Conservation (phyloP, 2,329 filamentous ascomycete genomes). For the Ophiocordyceps polyrhachis-furcata region DNA sequence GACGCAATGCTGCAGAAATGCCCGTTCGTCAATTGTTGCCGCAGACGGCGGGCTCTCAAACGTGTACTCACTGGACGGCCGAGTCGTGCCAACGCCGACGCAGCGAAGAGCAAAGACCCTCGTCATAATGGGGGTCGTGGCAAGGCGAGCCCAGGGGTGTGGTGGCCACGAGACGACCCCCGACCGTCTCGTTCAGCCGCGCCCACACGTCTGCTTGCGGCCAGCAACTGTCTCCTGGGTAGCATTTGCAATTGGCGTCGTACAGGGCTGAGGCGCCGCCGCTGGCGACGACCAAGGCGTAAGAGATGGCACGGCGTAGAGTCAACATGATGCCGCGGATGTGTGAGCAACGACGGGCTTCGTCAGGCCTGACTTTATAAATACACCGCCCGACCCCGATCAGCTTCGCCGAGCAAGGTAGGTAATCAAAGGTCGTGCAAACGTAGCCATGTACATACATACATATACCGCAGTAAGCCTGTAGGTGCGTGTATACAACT, state of each 20-base stretch:
- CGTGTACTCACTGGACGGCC: slow-evolving; percentile 23
- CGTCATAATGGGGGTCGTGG: slow-evolving; percentile 29
- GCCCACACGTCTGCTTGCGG: slow-evolving; percentile 26
- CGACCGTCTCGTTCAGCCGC: slow-evolving; percentile 30
- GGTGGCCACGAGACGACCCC: slow-evolving; percentile 30
- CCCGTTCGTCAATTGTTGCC: background rate
- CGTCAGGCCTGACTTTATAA: too few species aligned
- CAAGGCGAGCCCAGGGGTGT: slow-evolving; percentile 33
- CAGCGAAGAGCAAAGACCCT: slow-evolving; percentile 21
- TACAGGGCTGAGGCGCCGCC: background rate
- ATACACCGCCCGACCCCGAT: too few species aligned
- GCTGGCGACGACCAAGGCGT: background rate
- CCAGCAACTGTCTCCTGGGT: slow-evolving; percentile 34
- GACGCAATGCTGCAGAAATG: background rate
- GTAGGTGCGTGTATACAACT: too few species aligned
- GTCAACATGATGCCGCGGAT: background rate
- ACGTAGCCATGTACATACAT: too few species aligned
- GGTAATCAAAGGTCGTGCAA: too few species aligned
- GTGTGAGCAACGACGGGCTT: background rate
- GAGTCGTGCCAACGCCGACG: slow-evolving; percentile 23
- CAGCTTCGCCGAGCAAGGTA: too few species aligned
- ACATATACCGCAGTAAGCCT: too few species aligned
- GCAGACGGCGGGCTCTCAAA: background rate
- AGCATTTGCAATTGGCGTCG: slow-evolving; percentile 9
- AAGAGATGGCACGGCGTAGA: background rate